phyloP scores from a whole-genome alignment of 2,329 filamentous ascomycete genomes.

The Calonectria hongkongensis region DNA sequence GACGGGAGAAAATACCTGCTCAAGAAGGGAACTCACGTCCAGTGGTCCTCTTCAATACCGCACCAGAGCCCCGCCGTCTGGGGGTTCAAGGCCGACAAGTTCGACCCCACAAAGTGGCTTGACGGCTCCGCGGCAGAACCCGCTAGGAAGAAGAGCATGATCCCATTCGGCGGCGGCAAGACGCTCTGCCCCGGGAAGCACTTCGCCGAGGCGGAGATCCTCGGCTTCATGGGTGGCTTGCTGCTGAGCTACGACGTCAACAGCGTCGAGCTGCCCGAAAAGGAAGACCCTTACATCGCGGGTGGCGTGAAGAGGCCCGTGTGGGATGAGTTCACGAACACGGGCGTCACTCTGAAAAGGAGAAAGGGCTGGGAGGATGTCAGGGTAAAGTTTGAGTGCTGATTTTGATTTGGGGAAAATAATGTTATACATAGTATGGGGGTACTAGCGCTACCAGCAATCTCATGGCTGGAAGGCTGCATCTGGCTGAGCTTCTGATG shows the following conservation, averaged over 20 bases:
- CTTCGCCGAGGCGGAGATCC: conserved; percentile 35
- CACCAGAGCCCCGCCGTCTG: conserved; percentile 30
- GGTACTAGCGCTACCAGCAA: too few species aligned
- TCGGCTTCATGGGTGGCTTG: conserved; percentile 32
- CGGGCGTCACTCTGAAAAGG: not conserved
- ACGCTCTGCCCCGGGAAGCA: conserved; percentile 37
- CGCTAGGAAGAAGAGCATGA: conserved; percentile 26
- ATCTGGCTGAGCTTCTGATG: too few species aligned
- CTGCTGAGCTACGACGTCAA: conserved; percentile 30
- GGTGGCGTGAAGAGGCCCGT: conserved; percentile 4
- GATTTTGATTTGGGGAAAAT: not conserved
- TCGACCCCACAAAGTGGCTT: conserved; percentile 28
- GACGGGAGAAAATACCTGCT: conserved; percentile 38
- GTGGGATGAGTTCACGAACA: not conserved
- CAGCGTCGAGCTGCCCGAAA: conserved; percentile 19
- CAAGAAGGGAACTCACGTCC: conserved; percentile 34
- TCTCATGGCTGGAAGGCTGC: too few species aligned
- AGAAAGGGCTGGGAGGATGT: conserved; percentile 30
- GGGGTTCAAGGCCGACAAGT: conserved; percentile 28
- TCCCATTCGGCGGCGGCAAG: conserved; percentile 40
- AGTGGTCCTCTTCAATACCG: conserved; percentile 27
- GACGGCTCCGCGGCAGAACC: not conserved
- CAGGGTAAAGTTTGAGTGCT: conserved; percentile 9
- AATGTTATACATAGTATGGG: too few species aligned
- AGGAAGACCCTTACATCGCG: conserved; percentile 26